A percentile compares a stretch with the other conserved stretches of the same genome.
Evolutionary conservation across 1,284 basidiomycete genomes (phyloP).

Genomic region (Sporisorium scitamineum): DNA sequence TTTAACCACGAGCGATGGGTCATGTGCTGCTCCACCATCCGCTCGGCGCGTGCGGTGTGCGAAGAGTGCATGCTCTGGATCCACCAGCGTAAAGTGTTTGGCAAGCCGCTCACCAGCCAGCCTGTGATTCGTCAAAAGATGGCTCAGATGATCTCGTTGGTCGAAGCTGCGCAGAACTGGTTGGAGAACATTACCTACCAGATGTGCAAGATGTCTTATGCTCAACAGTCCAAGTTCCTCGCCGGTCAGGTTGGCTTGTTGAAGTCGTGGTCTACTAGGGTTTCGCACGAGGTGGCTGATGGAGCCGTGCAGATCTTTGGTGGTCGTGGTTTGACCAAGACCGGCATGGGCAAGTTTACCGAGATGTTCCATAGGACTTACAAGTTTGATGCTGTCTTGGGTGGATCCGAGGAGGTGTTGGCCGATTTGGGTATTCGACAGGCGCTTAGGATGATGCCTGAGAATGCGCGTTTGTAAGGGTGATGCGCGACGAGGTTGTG

Average conservation of each 20-base stretch:
- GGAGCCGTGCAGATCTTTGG: conserved; percentile 83
- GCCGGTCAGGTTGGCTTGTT: conserved; percentile 80
- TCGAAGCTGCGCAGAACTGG: conserved; percentile 87
- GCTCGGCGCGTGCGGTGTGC: conserved; percentile 71
- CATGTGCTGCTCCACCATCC: conserved; percentile 79
- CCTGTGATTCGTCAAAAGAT: conserved; percentile 86
- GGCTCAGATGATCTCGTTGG: conserved; percentile 84
- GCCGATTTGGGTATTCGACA: conserved; percentile 73
- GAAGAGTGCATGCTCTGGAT: conserved; percentile 67
- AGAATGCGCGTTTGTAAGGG: conserved; percentile 56
- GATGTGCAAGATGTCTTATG: conserved; percentile 83
- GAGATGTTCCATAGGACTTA: conserved; percentile 75
- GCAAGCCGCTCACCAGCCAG: conserved; percentile 79
- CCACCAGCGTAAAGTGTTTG: conserved; percentile 68
- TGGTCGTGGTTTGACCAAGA: conserved; percentile 78
- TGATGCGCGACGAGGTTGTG: not conserved
- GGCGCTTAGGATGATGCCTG: conserved; percentile 68
- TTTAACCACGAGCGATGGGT: conserved; percentile 74
- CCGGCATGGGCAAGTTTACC: conserved; percentile 74
- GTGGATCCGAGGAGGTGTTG: conserved; percentile 71
- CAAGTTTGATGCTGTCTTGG: conserved; percentile 76
- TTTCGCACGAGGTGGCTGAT: conserved; percentile 73
- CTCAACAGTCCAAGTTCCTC: conserved; percentile 75
- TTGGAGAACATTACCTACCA: conserved; percentile 89
- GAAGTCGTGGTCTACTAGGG: conserved; percentile 72